Base-by-base conservation (phyloP, 73 alveolate genomes). In the Paramecium bursaria region DNA sequence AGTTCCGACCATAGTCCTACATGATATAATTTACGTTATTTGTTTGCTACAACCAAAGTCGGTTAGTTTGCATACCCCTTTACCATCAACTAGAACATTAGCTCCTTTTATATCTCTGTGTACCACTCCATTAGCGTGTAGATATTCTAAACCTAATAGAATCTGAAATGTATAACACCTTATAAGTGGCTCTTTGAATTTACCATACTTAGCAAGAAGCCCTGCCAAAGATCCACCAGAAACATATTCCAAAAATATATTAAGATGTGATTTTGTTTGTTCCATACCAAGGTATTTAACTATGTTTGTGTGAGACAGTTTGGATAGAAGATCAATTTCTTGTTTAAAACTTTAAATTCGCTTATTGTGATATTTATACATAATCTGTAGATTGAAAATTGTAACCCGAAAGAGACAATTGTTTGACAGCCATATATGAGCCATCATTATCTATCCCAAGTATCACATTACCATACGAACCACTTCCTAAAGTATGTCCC, bases 21-120 rank as follows among this genome's bases (percentile, higher is more conserved):
- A 88, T 52, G 31, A 76, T 25, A 80, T 75, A 23, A 22, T 46
- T 75, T 22, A 77, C 10, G 30, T 42, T 21, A 90, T 30, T 85
- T 33, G 77, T 48, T 90, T 86, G 25, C 91, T 60, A 21, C 91
- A 52, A n/a, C 97, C 97, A 90, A 92, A 92, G 57, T 92, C 97
- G 15, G 95, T 76, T 82, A 92, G 49, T 74, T 90, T 92, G 4
- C 90, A 82, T 25, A 61, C 53, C 15, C 97, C 95, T 46, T 74
- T 86, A 9, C 39, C 77, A 27, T 75, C 93, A 9, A 93, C 91
- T 19, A 94, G 79, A 3, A 96, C 94, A 92, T 96, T 96, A 35
- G 98, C 99, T 0, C 98, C 96, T 79, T 96, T 96, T 14, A 96
- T 85, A 86, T 96, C 99, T 61, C 98, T 88, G 74, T 96, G 99